Conservation (phyloP, 179 eudicot genomes). For the Nepenthes alata region DNA sequence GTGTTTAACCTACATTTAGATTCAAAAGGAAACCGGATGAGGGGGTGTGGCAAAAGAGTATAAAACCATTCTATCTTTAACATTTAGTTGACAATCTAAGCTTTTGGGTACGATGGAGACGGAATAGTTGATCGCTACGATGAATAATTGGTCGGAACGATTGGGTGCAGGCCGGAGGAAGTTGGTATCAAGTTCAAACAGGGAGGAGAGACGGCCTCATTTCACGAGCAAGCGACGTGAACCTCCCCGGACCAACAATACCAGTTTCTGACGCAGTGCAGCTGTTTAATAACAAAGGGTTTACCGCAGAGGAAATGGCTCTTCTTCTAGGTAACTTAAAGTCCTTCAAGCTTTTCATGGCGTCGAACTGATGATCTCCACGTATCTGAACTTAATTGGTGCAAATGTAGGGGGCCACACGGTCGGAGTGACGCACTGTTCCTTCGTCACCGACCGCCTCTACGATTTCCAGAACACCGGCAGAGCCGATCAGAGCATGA, state of each 20-base stretch:
- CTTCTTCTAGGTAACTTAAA: conserved; percentile 27
- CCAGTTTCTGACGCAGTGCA: conserved; percentile 16
- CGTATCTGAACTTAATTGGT: neutral
- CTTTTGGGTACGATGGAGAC: no score
- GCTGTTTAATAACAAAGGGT: conserved; percentile 16
- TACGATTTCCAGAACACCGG: conserved; percentile 34
- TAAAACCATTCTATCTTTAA: no score
- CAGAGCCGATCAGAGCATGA: conserved; percentile 24
- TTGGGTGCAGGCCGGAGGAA: conserved; percentile 29
- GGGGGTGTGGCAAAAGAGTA: neutral
- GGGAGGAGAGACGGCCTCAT: conserved; percentile 36
- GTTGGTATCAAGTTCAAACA: conserved; percentile 26
- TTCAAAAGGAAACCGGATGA: no score
- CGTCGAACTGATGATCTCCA: no score
- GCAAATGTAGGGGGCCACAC: conserved; percentile 31
- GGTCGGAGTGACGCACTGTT: conserved; percentile 35
- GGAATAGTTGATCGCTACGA: neutral
- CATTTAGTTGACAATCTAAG: no score
- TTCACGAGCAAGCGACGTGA: conserved; percentile 20
- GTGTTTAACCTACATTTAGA: no score
- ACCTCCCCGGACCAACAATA: conserved; percentile 25
- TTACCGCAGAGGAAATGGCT: conserved; percentile 21
- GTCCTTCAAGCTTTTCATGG: no score
- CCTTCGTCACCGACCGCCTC: conserved; percentile 21
- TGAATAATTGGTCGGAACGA: neutral